Percentiles rank a stretch among this genome's conserved stretches.
Evolutionary conservation across 2,329 filamentous ascomycete species (phyloP).

Genomic region (Ceratocystiopsis minuta): DNA sequence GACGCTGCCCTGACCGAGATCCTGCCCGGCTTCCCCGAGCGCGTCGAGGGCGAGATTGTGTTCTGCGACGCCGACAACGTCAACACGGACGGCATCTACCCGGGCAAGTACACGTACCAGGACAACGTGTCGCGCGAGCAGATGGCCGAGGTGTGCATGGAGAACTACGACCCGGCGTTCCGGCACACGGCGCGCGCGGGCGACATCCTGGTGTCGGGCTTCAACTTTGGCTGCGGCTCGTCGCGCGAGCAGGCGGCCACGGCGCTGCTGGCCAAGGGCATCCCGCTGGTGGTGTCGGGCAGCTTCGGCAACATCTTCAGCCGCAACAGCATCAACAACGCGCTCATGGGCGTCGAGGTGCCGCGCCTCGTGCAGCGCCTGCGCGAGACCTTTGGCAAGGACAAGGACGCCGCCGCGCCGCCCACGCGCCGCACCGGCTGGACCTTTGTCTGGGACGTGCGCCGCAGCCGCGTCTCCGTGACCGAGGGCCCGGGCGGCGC

Average conservation of each 20-base stretch:
- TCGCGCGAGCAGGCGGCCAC: constrained; percentile 80
- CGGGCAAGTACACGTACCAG: constrained; percentile 62
- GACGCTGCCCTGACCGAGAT: constrained; percentile 43
- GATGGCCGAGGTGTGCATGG: constrained; percentile 86
- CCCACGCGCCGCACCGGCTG: constrained; percentile 55
- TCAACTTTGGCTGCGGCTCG: constrained; percentile 61
- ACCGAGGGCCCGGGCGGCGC: constrained; percentile 49
- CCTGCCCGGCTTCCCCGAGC: constrained; percentile 71
- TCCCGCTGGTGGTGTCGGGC: constrained; percentile 62
- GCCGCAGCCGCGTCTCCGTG: constrained; percentile 50
- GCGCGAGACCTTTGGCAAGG: constrained; percentile 31
- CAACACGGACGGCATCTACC: constrained; percentile 86
- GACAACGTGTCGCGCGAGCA: constrained; percentile 57
- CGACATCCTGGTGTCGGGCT: constrained; percentile 73
- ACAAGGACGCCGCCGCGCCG: constrained; percentile 28
- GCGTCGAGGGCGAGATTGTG: constrained; percentile 68
- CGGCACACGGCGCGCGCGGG: constrained; percentile 40
- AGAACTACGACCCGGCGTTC: constrained; percentile 75
- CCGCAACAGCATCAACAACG: constrained; percentile 49
- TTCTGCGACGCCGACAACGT: constrained; percentile 71
- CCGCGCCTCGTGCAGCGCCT: constrained; percentile 48
- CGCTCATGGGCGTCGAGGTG: constrained; percentile 53
- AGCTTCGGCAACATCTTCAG: constrained; percentile 75
- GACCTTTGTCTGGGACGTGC: constrained; percentile 68
- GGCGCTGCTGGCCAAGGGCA: constrained; percentile 62